Conservation (phyloP, 139 green algal genomes). For the Dunaliella sp. region DNA sequence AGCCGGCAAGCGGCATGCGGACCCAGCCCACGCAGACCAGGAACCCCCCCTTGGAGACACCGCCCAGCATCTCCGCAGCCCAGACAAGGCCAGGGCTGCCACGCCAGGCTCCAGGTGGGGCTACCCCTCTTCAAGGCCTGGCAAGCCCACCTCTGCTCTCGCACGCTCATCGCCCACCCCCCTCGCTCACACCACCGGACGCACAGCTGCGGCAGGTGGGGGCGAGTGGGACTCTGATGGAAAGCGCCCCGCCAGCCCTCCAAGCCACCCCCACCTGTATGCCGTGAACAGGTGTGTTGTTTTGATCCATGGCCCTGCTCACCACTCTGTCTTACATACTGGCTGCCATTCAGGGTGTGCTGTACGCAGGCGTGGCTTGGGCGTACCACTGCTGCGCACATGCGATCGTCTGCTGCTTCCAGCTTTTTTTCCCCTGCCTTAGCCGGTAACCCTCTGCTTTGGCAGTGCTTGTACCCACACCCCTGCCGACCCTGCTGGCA, state of each 20-base stretch:
- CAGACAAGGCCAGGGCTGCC: not conserved
- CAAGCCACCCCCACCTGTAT: not conserved
- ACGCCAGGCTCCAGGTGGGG: not conserved
- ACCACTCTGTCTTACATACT: not conserved
- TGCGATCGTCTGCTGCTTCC: too few relatives aligned
- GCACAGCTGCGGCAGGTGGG: not conserved
- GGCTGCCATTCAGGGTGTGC: too few relatives aligned
- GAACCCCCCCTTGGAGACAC: too few relatives aligned
- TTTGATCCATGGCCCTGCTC: not conserved
- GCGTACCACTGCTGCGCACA: too few relatives aligned
- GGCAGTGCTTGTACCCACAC: not conserved
- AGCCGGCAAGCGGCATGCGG: not conserved
- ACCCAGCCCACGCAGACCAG: not conserved
- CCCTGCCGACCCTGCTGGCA: not conserved
- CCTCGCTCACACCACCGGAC: not conserved
- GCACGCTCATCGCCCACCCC: not conserved
- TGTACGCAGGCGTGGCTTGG: too few relatives aligned
- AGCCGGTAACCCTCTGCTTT: not conserved
- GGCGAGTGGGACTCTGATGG: too few relatives aligned
- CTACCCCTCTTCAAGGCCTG: not conserved
- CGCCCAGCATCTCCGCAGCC: too few relatives aligned
- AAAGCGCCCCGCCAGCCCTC: not conserved
- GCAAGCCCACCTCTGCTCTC: not conserved
- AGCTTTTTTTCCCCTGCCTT: not conserved
- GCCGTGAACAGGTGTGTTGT: not conserved